Base-by-base conservation (phyloP, 1,284 basidiomycete species). In the Leccinum ponderosum region DNA sequence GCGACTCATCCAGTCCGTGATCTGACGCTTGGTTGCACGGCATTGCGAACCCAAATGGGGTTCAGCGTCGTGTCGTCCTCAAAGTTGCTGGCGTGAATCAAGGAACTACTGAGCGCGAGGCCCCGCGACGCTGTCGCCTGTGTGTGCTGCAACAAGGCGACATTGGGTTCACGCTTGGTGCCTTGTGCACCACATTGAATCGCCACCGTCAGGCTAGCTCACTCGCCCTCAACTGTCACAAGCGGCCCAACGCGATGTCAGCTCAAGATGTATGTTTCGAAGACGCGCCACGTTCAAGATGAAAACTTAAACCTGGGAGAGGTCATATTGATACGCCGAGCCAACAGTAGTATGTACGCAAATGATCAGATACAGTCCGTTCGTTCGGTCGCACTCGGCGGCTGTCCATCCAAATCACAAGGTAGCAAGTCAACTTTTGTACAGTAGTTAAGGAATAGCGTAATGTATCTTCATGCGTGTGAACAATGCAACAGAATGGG, bases 401-500 rank as follows among this genome's bases (percentile, higher is more conserved):
- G 27, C 61, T 56, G 53, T 60, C 58, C 27, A 22, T 8, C 56
- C 48, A 55, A 25, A 66, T 65, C 59, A 58, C 55, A 58, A 52
- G 56, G 57, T 57, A 58, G 25, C 50, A 58, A 64, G 53, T 56
- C 59, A 64, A 54, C 54, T 72, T 71, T 69, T 58, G 55, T 72
- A 73, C 70, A 68, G 56, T 72, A 73, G 62, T 71, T 70, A 73
- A 53, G 70, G 55, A 69, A 69, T 71, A 53, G 66, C 60, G 68
- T 73, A 71, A 72, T 64, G 70, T 70, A 73, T 69, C 71, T 66
- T 71, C 68, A 55, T 72, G 69, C 67, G 72, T 72, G 70, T 57
- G 68, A 70, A 73, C 62, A 47, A 69, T 70, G 69, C 68, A 62
- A 68, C 70, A 52, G 60, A 72, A 65, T 69, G 69, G 62, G 72